A percentile compares a stretch with the other conserved stretches of the same genome.
These are phyloP conservation scores for Phialophora expanda DNA, from an alignment of 2,329 filamentous ascomycete species.

Conservation along the genomic window DNA sequence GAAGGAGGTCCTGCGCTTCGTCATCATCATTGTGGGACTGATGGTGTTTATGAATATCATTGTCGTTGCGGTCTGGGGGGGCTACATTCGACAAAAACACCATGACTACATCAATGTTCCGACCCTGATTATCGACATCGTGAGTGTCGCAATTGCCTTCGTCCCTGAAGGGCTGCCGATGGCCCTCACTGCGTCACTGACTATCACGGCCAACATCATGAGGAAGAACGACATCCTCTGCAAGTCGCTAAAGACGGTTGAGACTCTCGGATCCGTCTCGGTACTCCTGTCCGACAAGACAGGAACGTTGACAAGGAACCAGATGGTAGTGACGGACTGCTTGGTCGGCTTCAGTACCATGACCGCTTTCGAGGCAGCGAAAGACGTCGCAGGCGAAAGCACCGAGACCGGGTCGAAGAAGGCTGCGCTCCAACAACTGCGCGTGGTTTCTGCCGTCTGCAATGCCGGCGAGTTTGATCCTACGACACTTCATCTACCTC, in stretches of 20 bases:
- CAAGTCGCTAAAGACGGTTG: constrained; percentile 79
- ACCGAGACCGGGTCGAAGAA: constrained; percentile 35
- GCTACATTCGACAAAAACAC: constrained; percentile 70
- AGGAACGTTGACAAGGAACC: constrained; percentile 64
- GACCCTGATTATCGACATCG: constrained; percentile 73
- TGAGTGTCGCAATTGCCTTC: constrained; percentile 74
- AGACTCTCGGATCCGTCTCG: constrained; percentile 74
- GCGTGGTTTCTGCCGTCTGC: constrained; percentile 68
- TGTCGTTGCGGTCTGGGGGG: constrained; percentile 70
- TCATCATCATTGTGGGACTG: constrained; percentile 69
- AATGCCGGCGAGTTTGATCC: constrained; percentile 78
- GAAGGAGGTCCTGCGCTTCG: constrained; percentile 74
- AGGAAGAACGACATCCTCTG: constrained; percentile 76
- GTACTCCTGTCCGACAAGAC: constrained; percentile 80
- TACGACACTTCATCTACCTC: constrained; percentile 62
- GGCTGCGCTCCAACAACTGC: constrained; percentile 63
- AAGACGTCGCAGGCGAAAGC: constrained; percentile 43
- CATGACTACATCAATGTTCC: constrained; percentile 75
- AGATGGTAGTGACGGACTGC: constrained; percentile 74
- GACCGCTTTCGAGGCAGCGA: constrained; percentile 60
- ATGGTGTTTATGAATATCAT: constrained; percentile 59
- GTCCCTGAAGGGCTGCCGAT: constrained; percentile 77
- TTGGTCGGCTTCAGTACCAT: constrained; percentile 62
- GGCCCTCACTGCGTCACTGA: constrained; percentile 71
- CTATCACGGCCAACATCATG: constrained; percentile 79